Conservation (phyloP, 352 stramenopile genomes). For the Phytophthora pinifolia region DNA sequence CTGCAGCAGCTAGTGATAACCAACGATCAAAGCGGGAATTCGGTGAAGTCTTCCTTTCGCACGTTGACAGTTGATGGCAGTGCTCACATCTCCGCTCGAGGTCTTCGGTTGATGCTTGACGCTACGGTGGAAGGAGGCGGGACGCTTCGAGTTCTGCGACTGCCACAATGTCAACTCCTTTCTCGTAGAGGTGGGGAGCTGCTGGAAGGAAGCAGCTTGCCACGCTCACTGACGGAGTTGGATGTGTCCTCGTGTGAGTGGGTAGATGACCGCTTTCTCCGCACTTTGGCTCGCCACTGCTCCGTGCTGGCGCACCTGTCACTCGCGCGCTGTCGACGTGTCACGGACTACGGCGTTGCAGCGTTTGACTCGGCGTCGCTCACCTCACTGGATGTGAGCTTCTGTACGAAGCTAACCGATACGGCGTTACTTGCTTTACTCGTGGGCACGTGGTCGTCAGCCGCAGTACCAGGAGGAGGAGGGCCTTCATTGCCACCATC, state of each 20-base stretch:
- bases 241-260: slow-evolving; percentile 69
- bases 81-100: slow-evolving; percentile 27
- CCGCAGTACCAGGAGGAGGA: slow-evolving; percentile 8
- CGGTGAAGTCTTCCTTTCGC: slow-evolving; percentile 18
- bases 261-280: slow-evolving; percentile 56
- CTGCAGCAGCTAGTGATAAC: slow-evolving; percentile 28
- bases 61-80: slow-evolving; percentile 22
- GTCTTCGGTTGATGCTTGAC: slow-evolving; percentile 23
- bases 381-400: slow-evolving; percentile 52
- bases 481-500: background rate
- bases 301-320: slow-evolving; percentile 32
- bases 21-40: slow-evolving; percentile 5
- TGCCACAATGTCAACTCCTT: slow-evolving; percentile 28
- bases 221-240: slow-evolving; percentile 39
- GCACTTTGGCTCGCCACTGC: slow-evolving; percentile 43
- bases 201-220: slow-evolving; percentile 21
- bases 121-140: slow-evolving; percentile 11
- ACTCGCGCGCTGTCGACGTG: slow-evolving; percentile 46
- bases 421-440: slow-evolving; percentile 57
- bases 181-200: slow-evolving; percentile 23
- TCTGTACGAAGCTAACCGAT: slow-evolving; percentile 60
- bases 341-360: slow-evolving; percentile 73
- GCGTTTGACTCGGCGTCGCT: slow-evolving; percentile 44
- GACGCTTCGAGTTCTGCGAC: slow-evolving; percentile 20
- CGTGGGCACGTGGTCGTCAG: slow-evolving; percentile 23